Evolutionary conservation across 208 protist species (phyloP).

Genomic region (Borovskyia barvae): DNA sequence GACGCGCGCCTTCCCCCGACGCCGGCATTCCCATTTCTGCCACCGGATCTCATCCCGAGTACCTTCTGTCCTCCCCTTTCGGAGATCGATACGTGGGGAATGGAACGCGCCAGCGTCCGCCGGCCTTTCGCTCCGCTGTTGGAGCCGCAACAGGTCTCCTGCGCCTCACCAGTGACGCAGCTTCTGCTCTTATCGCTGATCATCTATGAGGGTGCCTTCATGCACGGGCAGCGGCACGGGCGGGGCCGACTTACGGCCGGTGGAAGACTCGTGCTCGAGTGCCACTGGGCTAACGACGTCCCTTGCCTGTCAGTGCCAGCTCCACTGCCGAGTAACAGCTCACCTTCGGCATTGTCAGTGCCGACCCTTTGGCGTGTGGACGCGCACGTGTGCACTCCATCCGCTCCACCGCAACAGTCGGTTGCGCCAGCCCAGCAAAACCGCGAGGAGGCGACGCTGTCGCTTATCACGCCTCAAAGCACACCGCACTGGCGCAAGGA

Average conservation of each 20-base stretch:
- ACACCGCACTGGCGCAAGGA: too few species aligned
- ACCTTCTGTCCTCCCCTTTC: slow-evolving; percentile 11
- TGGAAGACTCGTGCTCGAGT: slow-evolving; percentile 43
- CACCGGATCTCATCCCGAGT: slow-evolving; percentile 12
- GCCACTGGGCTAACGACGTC: slow-evolving; percentile 45
- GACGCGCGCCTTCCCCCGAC: background rate
- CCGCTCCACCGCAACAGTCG: background rate
- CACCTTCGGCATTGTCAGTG: background rate
- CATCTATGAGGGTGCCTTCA: slow-evolving; percentile 50
- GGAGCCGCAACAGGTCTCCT: background rate
- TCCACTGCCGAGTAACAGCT: background rate
- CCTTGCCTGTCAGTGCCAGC: slow-evolving; percentile 27
- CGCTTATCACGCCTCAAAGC: background rate
- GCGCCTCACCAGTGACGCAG: background rate
- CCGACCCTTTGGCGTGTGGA: slow-evolving; percentile 16
- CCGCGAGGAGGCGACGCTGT: background rate
- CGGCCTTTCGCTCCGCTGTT: background rate
- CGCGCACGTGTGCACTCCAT: slow-evolving; percentile 5
- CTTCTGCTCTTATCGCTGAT: slow-evolving; percentile 23
- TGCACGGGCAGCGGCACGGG: slow-evolving; percentile 35
- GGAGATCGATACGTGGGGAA: background rate
- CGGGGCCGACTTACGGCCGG: slow-evolving; percentile 46
- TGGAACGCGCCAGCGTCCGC: too few species aligned
- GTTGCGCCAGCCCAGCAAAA: background rate
- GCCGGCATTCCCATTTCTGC: slow-evolving; percentile 5